Percentiles rank a stretch among this genome's conserved stretches.
Conservation (phyloP, 1,139 yeast species). For the Yamadazyma diospyri region DNA sequence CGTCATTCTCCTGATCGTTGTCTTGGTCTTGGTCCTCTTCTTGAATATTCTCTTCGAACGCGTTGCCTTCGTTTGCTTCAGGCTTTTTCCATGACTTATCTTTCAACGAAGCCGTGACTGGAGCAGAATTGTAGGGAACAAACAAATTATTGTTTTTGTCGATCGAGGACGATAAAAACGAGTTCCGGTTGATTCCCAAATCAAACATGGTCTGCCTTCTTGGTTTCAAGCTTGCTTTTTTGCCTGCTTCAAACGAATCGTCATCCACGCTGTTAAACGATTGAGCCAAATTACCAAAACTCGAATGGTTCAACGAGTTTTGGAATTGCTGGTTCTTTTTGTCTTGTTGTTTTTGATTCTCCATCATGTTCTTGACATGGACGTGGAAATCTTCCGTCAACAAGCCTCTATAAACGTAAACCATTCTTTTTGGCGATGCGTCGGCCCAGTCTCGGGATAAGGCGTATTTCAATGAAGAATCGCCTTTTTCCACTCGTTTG, state of each 20-base stretch:
- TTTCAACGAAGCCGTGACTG: slow-evolving; percentile 64
- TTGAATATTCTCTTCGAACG: slow-evolving; percentile 5
- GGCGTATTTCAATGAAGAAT: slow-evolving; percentile 64
- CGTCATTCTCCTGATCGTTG: neutral
- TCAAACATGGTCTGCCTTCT: slow-evolving; percentile 50
- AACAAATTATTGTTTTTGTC: slow-evolving; percentile 55
- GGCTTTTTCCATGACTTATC: slow-evolving; percentile 9
- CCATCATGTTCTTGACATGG: slow-evolving; percentile 59
- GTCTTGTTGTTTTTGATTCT: slow-evolving; percentile 26
- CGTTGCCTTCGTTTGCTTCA: slow-evolving; percentile 5
- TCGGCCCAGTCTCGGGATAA: slow-evolving; percentile 86
- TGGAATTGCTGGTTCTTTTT: slow-evolving; percentile 3
- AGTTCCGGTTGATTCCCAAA: slow-evolving; percentile 40
- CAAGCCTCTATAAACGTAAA: slow-evolving; percentile 76
- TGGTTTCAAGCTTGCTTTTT: slow-evolving; percentile 29
- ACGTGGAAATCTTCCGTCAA: slow-evolving; percentile 68
- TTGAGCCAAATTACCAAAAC: neutral
- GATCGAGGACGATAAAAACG: slow-evolving; percentile 41
- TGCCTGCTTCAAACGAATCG: slow-evolving; percentile 23
- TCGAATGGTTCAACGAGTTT: slow-evolving; percentile 3
- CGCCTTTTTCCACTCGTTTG: slow-evolving; percentile 79
- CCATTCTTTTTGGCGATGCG: slow-evolving; percentile 85
- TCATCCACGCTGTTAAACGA: slow-evolving; percentile 1
- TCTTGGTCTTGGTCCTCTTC: neutral
- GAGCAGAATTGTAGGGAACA: slow-evolving; percentile 72